Base-by-base conservation (phyloP, 352 stramenopile species). In the Phytophthora macrochlamydospora region DNA sequence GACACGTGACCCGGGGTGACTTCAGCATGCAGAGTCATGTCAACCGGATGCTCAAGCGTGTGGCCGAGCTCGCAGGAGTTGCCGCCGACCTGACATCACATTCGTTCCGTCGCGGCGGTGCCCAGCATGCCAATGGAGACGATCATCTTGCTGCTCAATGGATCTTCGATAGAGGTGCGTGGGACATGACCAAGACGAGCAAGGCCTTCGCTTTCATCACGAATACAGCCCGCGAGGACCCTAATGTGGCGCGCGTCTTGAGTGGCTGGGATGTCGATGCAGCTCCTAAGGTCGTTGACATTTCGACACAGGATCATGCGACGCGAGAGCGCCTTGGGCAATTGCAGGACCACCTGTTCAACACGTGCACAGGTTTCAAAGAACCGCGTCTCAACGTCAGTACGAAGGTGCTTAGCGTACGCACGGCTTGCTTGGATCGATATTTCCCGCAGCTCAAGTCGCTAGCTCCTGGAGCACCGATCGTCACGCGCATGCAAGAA, bases 91-190 rank as follows among this genome's bases (percentile, higher is more conserved):
- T 79, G 13, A 71, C 57, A 0, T 79, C 69, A 1, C 66, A 79
- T 45, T 78, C 51, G 2, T 78, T 78, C 13, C 53, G 64, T 0
- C 65, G 63, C 9, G 69, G 75, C 1, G 72, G 54, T 0, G 63
- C 62, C 0, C 64, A 80, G 45, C 65, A 80, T 37, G 66, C 65
- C 0, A 78, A 40, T 40, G 61, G 56, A 4, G 53, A 59, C 12
- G 32, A 56, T 1, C 45, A 51, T 0, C 40, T 71, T 0, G 50
- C 54, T 24, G 46, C 59, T 4, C 65, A 72, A 7, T 81, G 69
- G 56, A 76, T 74, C 30, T 74, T 76, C 13, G 60, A 81, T 30
- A 53, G 69, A 2, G 65, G 73, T 1, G 55, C 61, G 1, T 76
- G 65, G 65, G 72, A 76, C 40, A 62, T 78, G 62, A 63, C 13